phyloP scores from a whole-genome alignment of 2,329 filamentous ascomycete genomes.

The Raffaelea arxii region DNA sequence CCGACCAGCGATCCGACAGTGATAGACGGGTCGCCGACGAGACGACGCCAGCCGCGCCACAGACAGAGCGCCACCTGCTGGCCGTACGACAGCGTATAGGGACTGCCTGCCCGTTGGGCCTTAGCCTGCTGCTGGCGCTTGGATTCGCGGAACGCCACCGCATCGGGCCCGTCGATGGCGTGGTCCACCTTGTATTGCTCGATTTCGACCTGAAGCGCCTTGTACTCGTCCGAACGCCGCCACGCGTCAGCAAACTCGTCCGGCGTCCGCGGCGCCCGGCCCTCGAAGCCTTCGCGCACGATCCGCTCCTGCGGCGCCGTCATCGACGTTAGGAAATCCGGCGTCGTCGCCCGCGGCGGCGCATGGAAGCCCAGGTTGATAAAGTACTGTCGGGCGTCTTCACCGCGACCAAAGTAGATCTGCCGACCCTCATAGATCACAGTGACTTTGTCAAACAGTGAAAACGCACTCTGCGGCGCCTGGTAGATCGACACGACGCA shows the following conservation, averaged over 20 bases:
- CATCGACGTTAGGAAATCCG: constrained; percentile 65
- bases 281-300: constrained; percentile 44
- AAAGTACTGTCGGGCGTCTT: constrained; percentile 54
- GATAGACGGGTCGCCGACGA: constrained; percentile 67
- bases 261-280: constrained; percentile 44
- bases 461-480: constrained; percentile 53
- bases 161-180: constrained; percentile 42
- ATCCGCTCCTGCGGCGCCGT: constrained; percentile 48
- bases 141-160: constrained; percentile 43
- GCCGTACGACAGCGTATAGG: constrained; percentile 67
- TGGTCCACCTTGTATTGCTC: constrained; percentile 42
- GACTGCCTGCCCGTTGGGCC: constrained; percentile 56
- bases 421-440: constrained; percentile 51
- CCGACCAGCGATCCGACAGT: constrained; percentile 59
- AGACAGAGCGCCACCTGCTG: constrained; percentile 73
- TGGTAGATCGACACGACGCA: constrained; percentile 66
- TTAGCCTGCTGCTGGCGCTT: constrained; percentile 45
- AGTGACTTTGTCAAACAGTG: constrained; percentile 48
- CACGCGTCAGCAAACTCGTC: constrained; percentile 51
- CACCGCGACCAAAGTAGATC: constrained; percentile 52
- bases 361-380: constrained; percentile 56
- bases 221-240: constrained; percentile 43
- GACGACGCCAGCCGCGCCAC: constrained; percentile 66
- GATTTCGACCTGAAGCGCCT: constrained; percentile 40
- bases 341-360: constrained; percentile 55